These are phyloP conservation scores for Inonotus hispidus DNA, from an alignment of 1,284 basidiomycete species.

Conservation along the genomic window DNA sequence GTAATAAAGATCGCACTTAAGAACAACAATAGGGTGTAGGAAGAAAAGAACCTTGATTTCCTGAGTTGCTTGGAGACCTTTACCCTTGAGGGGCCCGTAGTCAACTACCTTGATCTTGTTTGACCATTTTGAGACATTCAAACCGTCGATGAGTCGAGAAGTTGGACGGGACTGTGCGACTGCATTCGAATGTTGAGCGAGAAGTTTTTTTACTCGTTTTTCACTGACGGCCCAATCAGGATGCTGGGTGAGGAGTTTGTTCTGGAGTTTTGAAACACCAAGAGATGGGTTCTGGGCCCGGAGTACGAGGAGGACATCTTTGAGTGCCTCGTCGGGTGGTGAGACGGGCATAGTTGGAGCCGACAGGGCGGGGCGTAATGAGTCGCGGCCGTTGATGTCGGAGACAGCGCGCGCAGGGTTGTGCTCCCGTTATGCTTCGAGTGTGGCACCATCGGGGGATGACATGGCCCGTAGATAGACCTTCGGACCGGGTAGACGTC, in stretches of 20 bases:
- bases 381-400: not conserved
- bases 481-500: not conserved
- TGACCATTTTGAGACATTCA: constrained; percentile 60
- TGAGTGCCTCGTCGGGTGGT: constrained; percentile 46
- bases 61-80: constrained; percentile 73
- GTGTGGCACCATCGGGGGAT: too few species aligned
- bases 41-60: constrained; percentile 35
- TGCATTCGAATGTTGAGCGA: constrained; percentile 36
- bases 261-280: constrained; percentile 68
- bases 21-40: not conserved
- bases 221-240: constrained; percentile 76
- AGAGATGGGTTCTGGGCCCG: constrained; percentile 53
- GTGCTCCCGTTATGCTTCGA: too few species aligned
- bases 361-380: not conserved
- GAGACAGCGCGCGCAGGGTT: too few species aligned
- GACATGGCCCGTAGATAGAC: too few species aligned
- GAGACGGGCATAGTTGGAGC: constrained; percentile 13
- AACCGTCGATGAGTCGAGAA: constrained; percentile 60
- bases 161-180: constrained; percentile 40
- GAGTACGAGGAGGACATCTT: constrained; percentile 33
- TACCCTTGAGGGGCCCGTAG: constrained; percentile 72
- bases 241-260: constrained; percentile 50
- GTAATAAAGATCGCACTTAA: too few species aligned
- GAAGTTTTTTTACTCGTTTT: constrained; percentile 68
- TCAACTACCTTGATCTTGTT: constrained; percentile 61